Evolutionary conservation across 345 rosid species (phyloP).

Genomic region (Arabidopsis suecica): DNA sequence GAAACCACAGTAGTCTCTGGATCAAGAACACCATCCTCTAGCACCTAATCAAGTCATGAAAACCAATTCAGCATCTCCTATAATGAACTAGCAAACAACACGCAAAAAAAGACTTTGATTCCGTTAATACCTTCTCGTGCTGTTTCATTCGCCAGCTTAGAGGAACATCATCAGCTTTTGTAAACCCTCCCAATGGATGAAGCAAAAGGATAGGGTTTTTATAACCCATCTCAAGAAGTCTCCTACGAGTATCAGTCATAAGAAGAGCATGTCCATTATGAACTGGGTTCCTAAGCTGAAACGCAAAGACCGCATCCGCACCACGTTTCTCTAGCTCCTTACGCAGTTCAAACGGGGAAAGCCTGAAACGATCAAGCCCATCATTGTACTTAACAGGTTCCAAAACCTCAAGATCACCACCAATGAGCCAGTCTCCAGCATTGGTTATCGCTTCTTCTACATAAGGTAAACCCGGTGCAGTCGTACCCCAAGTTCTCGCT

Average conservation of each 20-base stretch:
- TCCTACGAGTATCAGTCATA: slow-evolving; percentile 88
- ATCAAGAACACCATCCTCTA: slow-evolving; percentile 97
- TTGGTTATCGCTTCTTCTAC: slow-evolving; percentile 70
- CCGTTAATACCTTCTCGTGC: slow-evolving; percentile 74
- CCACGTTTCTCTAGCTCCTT: slow-evolving; percentile 77
- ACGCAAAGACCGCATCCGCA: slow-evolving; percentile 96
- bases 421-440: slow-evolving; percentile 90
- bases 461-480: slow-evolving; percentile 87
- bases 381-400: slow-evolving; percentile 84
- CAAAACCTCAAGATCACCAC: slow-evolving; percentile 90
- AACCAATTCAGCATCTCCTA: slow-evolving; percentile 20
- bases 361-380: slow-evolving; percentile 81
- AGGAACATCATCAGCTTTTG: slow-evolving; percentile 97
- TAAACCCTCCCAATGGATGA: slow-evolving; percentile 93
- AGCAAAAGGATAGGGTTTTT: slow-evolving; percentile 89
- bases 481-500: slow-evolving; percentile 97
- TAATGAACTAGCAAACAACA: background rate
- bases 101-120: background rate
- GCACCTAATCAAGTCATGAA: slow-evolving; percentile 56
- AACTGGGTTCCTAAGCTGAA: slow-evolving; percentile 96
- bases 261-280: slow-evolving; percentile 96
- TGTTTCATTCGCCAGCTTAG: slow-evolving; percentile 95
- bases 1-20: slow-evolving; percentile 96
- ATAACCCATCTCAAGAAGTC: slow-evolving; percentile 96
- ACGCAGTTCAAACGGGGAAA: slow-evolving; percentile 79